Evolutionary conservation across 2,329 filamentous ascomycete genomes (phyloP), one percentile per base, ranked within the genome.

Genomic region (Alternaria sp.): DNA sequence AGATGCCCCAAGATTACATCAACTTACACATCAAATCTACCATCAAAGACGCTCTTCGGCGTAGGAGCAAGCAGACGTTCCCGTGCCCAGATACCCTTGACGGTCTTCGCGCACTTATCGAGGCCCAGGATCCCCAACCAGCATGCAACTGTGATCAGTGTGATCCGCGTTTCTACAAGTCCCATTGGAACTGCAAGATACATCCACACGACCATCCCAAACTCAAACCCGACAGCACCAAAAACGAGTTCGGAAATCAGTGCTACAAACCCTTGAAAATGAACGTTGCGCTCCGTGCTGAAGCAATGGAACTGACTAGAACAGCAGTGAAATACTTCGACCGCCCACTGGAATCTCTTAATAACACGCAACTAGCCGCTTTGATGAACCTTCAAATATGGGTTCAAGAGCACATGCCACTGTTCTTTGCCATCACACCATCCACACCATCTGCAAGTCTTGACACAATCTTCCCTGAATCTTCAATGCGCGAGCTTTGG

Each of bases 181-280:
- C 34, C 22, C 32, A 38, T 14, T 39, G 34, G 14, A 36, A 51
- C 34, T 51, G 34, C 48, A 39, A 18, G 28, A 36, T 26, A n/a
- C 48, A 26, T 22, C 48, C 34, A 26, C 34, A 51, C n/a, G 8
- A 26, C 16, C 48, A 39, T 16, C 32, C 36, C 22, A 51, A 28
- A 28, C 34, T 51, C 16, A 28, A 39, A 20, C 51, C 54, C 26
- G 55, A 62, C 24, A 51, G 49, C 26, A 39, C 39, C n/a, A 39
- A 54, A 41, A 54, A 62, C 7, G 54, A 62, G 28, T 51, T 51
- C 34, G 48, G 34, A 5, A 38, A 39, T 28, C 16, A 51, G n/a
- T 26, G 32, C 48, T 28, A 39, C 22, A 24, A 51, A 32, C 34
- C 36, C 7, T 20, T 51, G 14, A 51, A n/a, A 20, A 36, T 51